These are phyloP conservation scores for Dactylellina leptospora DNA, from an alignment of 2,329 filamentous ascomycete species.

Conservation along the genomic window DNA sequence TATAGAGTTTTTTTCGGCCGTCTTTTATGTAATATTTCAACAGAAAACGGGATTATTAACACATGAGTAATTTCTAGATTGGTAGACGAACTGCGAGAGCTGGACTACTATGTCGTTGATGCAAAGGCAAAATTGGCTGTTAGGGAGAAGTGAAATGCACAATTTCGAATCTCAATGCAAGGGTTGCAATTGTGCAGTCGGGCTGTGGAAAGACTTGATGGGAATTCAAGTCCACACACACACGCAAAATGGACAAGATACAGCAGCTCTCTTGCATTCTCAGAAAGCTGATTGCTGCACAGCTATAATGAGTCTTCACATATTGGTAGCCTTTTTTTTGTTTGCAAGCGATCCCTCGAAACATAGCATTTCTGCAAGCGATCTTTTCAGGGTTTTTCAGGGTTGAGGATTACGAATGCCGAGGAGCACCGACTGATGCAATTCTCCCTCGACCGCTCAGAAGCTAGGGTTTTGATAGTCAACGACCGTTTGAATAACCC, in stretches of 20 bases:
- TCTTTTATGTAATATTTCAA: constrained; percentile 20
- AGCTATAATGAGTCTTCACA: no score
- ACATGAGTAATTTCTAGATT: constrained; percentile 17
- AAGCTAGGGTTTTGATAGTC: constrained; percentile 20
- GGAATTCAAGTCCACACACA: neutral
- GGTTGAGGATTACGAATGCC: constrained; percentile 35
- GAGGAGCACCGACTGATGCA: constrained; percentile 3
- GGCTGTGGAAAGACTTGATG: neutral
- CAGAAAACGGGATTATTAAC: constrained; percentile 18
- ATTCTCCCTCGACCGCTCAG: constrained; percentile 2
- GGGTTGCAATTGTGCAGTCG: neutral
- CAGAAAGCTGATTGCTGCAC: no score
- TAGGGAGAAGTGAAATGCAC: constrained; percentile 28
- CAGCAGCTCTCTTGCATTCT: neutral
- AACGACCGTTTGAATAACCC: constrained; percentile 4
- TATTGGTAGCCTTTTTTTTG: no score
- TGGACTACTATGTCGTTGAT: constrained; percentile 50
- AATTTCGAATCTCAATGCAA: constrained; percentile 13
- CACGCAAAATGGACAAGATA: constrained; percentile 1
- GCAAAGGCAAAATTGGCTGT: constrained; percentile 33
- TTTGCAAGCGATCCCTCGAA: no score
- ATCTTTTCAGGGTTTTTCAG: constrained; percentile 4
- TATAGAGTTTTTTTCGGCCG: neutral
- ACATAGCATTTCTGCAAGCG: no score
- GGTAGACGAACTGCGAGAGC: constrained; percentile 43